These are phyloP conservation scores for Liriodendron chinense DNA, from an alignment of 164 flowering plant species.

Conservation along the genomic window DNA sequence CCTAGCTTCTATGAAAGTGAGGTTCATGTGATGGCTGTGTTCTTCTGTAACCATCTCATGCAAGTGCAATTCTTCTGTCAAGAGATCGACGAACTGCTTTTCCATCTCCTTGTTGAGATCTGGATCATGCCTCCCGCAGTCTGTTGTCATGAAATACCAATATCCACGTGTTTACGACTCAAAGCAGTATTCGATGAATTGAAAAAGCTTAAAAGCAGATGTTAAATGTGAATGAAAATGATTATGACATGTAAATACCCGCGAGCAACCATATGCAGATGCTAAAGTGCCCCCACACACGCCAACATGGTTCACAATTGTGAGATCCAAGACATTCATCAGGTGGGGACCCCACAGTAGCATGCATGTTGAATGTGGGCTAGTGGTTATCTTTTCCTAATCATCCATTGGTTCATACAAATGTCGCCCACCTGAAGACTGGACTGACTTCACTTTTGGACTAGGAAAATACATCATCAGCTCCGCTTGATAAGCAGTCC, in stretches of 20 bases:
- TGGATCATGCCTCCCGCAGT: constrained; percentile 82
- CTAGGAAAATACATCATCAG: too few relatives aligned
- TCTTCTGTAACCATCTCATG: constrained; percentile 65
- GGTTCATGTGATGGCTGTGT: constrained; percentile 61
- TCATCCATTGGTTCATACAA: too few relatives aligned
- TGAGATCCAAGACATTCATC: too few relatives aligned
- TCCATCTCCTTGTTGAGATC: constrained; percentile 84
- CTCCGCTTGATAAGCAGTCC: too few relatives aligned
- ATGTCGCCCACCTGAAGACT: too few relatives aligned
- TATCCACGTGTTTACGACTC: background rate
- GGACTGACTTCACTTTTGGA: too few relatives aligned
- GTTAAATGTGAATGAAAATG: too few relatives aligned
- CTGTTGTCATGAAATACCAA: constrained; percentile 24
- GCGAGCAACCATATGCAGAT: background rate
- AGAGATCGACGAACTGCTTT: constrained; percentile 80
- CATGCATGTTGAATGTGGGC: too few relatives aligned
- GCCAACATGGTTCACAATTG: background rate
- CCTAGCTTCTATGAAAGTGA: constrained; percentile 68
- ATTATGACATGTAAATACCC: background rate
- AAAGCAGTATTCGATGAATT: background rate
- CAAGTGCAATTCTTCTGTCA: constrained; percentile 78
- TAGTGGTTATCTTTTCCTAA: too few relatives aligned
- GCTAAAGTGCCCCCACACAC: background rate
- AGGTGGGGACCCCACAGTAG: too few relatives aligned
- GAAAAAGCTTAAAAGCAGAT: background rate